These are phyloP conservation scores for Jacaranda mimosifolia DNA, from an alignment of 257 asterid species.

Conservation along the genomic window DNA sequence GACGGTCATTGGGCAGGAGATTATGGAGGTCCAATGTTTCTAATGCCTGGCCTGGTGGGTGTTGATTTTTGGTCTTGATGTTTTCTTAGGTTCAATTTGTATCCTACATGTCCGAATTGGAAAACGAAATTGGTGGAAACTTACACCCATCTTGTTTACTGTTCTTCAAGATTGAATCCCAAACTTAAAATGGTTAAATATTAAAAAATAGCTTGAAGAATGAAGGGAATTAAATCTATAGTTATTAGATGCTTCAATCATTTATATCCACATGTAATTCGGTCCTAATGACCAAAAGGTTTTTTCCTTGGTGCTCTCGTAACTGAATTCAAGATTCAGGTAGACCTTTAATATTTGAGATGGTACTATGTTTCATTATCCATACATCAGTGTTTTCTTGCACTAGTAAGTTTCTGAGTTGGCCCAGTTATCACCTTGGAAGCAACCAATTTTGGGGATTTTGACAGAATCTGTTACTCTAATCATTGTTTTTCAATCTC, in stretches of 20 bases:
- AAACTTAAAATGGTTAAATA: constrained; percentile 1
- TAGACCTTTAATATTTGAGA: constrained; percentile 1
- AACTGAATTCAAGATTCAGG: background rate
- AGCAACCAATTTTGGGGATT: constrained; percentile 1
- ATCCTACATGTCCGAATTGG: constrained; percentile 14
- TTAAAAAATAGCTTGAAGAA: background rate
- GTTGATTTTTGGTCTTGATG: constrained; percentile 20
- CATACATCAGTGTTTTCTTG: constrained; percentile 10
- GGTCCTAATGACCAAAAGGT: background rate
- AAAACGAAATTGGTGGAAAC: background rate
- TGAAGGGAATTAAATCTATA: background rate
- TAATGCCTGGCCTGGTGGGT: constrained; percentile 96
- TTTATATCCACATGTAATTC: background rate
- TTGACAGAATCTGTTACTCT: background rate
- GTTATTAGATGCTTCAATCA: constrained; percentile 11
- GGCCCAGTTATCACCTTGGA: constrained; percentile 4
- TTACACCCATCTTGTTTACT: background rate
- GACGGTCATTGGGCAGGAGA: constrained; percentile 99
- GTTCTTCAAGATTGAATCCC: constrained; percentile 16
- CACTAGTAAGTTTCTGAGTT: background rate
- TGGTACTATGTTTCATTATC: background rate
- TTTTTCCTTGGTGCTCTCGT: constrained; percentile 14
- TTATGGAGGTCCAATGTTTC: constrained; percentile 98
- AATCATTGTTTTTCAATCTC: constrained; percentile 11
- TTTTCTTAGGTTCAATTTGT: constrained; percentile 20